A percentile compares a stretch with the other conserved stretches of the same genome.
These are phyloP conservation scores for Pholiota microspora DNA, from an alignment of 768 basidiomycete genomes.

Conservation along the genomic window DNA sequence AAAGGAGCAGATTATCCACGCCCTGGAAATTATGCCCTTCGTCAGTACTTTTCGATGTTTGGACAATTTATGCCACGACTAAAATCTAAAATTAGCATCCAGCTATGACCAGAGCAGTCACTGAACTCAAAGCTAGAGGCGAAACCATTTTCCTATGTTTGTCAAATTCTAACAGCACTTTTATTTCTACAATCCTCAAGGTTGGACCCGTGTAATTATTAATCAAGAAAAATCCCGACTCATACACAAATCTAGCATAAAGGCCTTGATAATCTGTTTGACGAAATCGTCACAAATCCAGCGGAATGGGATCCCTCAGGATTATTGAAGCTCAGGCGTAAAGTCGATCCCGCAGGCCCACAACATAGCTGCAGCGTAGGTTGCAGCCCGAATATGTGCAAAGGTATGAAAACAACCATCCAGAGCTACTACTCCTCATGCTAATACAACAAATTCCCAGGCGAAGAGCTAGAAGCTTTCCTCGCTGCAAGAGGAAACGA, in stretches of 20 bases:
- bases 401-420: conserved; percentile 48
- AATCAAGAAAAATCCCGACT: not conserved
- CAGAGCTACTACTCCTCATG: not conserved
- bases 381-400: conserved; percentile 98
- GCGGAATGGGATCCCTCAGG: conserved; percentile 76
- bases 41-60: conserved; percentile 42
- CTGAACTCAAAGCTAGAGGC: conserved; percentile 60
- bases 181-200: conserved; percentile 87
- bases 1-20: conserved; percentile 70
- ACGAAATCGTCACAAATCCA: conserved; percentile 89
- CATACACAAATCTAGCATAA: conserved; percentile 54
- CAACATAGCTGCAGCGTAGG: conserved; percentile 86
- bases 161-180: conserved; percentile 92
- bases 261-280: conserved; percentile 68
- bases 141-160: conserved; percentile 85
- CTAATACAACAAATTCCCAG: conserved; percentile 34
- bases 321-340: conserved; percentile 71
- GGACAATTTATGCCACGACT: not conserved
- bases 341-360: conserved; percentile 70
- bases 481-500: conserved; percentile 54
- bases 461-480: conserved; percentile 90
- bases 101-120: conserved; percentile 92
- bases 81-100: conserved; percentile 66
- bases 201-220: conserved; percentile 34
- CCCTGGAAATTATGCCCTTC: conserved; percentile 83